Percentiles rank a stretch among this genome's conserved stretches.
Conservation (phyloP, 2,329 filamentous ascomycete species). For the Cordyceps militaris region DNA sequence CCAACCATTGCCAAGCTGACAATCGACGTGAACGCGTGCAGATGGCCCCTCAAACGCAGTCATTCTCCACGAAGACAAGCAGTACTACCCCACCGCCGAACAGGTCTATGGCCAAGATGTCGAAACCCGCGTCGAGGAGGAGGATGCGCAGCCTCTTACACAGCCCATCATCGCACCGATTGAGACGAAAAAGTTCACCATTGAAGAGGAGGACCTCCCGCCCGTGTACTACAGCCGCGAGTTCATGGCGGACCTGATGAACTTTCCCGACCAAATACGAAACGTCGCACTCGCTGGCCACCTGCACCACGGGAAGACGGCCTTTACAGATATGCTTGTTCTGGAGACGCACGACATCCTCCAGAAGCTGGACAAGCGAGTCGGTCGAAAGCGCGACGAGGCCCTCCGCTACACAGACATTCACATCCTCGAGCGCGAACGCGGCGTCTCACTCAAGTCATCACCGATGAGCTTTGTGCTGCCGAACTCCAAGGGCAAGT, state of each 20-base stretch:
- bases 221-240: constrained; percentile 79
- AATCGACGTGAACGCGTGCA: constrained; percentile 21
- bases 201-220: constrained; percentile 86
- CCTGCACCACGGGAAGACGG: constrained; percentile 94
- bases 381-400: constrained; percentile 75
- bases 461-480: constrained; percentile 92
- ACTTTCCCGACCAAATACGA: constrained; percentile 87
- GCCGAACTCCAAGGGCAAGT: constrained; percentile 84
- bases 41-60: constrained; percentile 91
- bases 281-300: constrained; percentile 91
- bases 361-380: constrained; percentile 70
- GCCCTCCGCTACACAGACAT: constrained; percentile 93
- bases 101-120: constrained; percentile 93
- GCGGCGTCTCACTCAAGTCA: constrained; percentile 86
- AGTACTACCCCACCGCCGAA: constrained; percentile 97
- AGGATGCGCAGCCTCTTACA: constrained; percentile 87
- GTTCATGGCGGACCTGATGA: constrained; percentile 95
- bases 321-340: constrained; percentile 97
- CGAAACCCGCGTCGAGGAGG: constrained; percentile 92
- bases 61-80: constrained; percentile 97
- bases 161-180: constrained; percentile 92
- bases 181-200: constrained; percentile 90
- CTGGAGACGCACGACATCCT: constrained; percentile 87
- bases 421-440: constrained; percentile 79
- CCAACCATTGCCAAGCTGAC: constrained; percentile 20